Base-by-base conservation (phyloP, 805 yeast species). In the Sugiyamaella chiloensis region DNA sequence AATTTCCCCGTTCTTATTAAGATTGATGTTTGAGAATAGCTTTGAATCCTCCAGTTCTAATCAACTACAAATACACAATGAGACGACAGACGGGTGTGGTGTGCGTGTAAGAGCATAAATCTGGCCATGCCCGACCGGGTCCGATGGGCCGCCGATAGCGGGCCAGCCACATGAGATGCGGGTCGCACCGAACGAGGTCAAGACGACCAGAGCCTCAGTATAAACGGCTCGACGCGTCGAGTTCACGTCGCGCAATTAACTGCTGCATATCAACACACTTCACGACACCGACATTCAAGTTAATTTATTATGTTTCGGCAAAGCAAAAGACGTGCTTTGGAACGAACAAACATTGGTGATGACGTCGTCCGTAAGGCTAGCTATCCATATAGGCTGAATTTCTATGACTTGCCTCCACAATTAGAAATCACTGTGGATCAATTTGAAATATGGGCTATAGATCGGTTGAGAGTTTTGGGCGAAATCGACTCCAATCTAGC, bases 371-470 rank as follows among this genome's bases (percentile, higher is more conserved):
- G 68, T 64, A 52, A 63, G 66, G 44, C 65, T 64, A 47, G 57
- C 60, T 53, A 83, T 61, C 76, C 80, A 8, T 70, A 78, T 30
- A 73, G 95, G 43, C 70, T 93, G 42, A 80, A 87, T 17, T 79
- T 91, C 59, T 93, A 93, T 66, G 77, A 72, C 21, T 54, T 70
- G 4, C 93, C 96, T 8, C 98, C 98, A 0, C 67, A 75, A 26
- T 81, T 83, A 11, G 98, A 93, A 65, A 82, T 93, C 58, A 87
- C 97, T 0, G 66, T 93, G 14, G 97, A 90, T 54, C 87, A 93
- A 59, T 93, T 93, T 66, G 99, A 93, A 67, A 74, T 75, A 3
- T 93, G 97, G 96, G 98, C 98, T 3, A 83, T 93, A 46, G 98
- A 91, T 60, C 71, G 99, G 51, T 72, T 91, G 53, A 81, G 84